A percentile compares a stretch with the other conserved stretches of the same genome.
Conservation (phyloP, 1,284 basidiomycete species). For the Cryptococcus depauperatus region DNA sequence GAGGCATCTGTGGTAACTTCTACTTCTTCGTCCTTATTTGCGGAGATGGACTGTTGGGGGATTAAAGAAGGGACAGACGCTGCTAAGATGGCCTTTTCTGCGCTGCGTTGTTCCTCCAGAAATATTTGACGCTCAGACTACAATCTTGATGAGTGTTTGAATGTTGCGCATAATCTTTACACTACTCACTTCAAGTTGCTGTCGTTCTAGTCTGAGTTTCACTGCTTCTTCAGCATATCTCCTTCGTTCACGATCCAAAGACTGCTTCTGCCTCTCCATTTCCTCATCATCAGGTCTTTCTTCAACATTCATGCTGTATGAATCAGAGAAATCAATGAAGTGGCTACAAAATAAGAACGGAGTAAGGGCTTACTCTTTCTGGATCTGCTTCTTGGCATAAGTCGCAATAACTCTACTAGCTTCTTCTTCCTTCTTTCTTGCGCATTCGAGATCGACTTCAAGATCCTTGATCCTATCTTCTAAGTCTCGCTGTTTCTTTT, state of each 20-base stretch:
- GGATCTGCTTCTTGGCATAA: constrained; percentile 25
- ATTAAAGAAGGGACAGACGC: constrained; percentile 52
- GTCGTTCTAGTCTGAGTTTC: constrained; percentile 58
- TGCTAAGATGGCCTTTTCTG: constrained; percentile 57
- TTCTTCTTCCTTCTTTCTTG: constrained; percentile 31
- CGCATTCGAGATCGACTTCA: constrained; percentile 37
- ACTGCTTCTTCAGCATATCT: constrained; percentile 59
- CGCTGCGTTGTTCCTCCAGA: constrained; percentile 58
- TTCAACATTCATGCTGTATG: constrained; percentile 2
- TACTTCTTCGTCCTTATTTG: neutral
- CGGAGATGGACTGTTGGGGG: neutral
- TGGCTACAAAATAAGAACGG: too few relatives aligned
- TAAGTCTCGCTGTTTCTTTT: constrained; percentile 24
- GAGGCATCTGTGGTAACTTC: constrained; percentile 3
- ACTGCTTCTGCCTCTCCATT: constrained; percentile 29
- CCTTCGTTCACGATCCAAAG: constrained; percentile 58
- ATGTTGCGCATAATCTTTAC: neutral
- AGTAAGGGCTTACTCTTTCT: constrained; percentile 17
- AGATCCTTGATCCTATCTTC: constrained; percentile 40
- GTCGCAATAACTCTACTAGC: constrained; percentile 32
- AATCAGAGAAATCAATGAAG: neutral
- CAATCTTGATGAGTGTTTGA: neutral
- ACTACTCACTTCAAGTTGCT: constrained; percentile 57
- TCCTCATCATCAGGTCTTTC: constrained; percentile 15
- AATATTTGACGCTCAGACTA: constrained; percentile 58